Conservation (phyloP, 352 stramenopile genomes). For the Globisporangium echinulatum region DNA sequence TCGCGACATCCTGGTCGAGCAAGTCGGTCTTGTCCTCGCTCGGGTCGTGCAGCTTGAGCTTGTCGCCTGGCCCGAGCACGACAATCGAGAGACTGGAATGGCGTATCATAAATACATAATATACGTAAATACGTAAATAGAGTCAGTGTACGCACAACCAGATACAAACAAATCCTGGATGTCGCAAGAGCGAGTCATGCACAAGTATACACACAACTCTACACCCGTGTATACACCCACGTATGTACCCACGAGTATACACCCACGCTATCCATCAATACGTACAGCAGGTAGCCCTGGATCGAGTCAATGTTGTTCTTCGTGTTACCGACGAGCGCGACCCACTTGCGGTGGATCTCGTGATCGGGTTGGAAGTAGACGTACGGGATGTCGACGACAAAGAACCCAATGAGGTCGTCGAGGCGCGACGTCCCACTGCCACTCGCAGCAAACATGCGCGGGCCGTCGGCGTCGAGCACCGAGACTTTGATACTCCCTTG, state of each 20-base stretch:
- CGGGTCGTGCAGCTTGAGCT: conserved; percentile 56
- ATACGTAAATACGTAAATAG: background rate
- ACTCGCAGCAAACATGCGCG: conserved; percentile 13
- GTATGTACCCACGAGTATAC: background rate
- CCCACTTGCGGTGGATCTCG: conserved; percentile 87
- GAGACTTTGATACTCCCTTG: conserved; percentile 73
- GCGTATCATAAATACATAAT: background rate
- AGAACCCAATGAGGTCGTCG: conserved; percentile 85
- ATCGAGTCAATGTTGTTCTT: conserved; percentile 80
- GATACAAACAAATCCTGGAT: background rate
- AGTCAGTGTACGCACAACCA: too few species aligned
- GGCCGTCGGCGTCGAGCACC: conserved; percentile 76
- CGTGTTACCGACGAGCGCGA: conserved; percentile 72
- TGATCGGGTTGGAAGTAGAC: conserved; percentile 83
- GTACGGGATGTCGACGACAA: conserved; percentile 78
- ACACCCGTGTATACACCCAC: background rate
- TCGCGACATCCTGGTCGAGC: conserved; percentile 32
- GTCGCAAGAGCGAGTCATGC: background rate
- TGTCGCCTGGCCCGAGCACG: conserved; percentile 81
- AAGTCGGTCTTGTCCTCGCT: conserved; percentile 27
- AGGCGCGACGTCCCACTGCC: conserved; percentile 22
- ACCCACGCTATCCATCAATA: conserved; percentile 3
- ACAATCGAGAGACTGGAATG: conserved; percentile 67
- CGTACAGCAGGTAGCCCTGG: conserved; percentile 84
- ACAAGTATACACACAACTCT: background rate